These are phyloP conservation scores for Taiozyma sp. DNA, from an alignment of 1,139 yeast species.

Conservation along the genomic window DNA sequence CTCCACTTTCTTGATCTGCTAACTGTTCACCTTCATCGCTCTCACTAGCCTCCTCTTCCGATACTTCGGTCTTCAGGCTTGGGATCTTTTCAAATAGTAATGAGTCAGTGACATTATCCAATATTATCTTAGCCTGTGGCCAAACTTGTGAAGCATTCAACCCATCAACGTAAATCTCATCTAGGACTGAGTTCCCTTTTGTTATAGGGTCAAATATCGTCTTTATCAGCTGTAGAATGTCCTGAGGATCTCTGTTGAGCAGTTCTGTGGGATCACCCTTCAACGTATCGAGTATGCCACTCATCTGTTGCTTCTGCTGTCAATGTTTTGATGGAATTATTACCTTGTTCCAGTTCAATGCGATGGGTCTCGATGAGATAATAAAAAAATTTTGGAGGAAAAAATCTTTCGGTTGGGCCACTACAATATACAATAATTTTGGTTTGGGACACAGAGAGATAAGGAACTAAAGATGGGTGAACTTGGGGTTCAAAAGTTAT, in stretches of 20 bases:
- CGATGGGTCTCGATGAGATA: constrained; percentile 2
- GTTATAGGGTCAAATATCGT: constrained; percentile 61
- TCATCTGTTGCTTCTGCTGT: constrained; percentile 4
- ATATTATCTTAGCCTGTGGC: constrained; percentile 86
- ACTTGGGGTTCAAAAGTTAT: too few relatives aligned
- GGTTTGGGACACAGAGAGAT: not conserved
- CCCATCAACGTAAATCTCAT: constrained; percentile 81
- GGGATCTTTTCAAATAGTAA: constrained; percentile 47
- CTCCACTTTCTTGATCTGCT: constrained; percentile 22
- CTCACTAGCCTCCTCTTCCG: constrained; percentile 26
- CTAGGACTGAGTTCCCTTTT: constrained; percentile 61
- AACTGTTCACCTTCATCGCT: constrained; percentile 19
- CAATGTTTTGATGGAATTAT: not conserved
- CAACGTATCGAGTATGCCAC: constrained; percentile 5
- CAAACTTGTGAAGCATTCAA: constrained; percentile 88
- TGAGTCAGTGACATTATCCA: constrained; percentile 63
- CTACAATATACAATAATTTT: not conserved
- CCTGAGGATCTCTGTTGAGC: constrained; percentile 10
- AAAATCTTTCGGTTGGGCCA: constrained; percentile 1
- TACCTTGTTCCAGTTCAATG: not conserved
- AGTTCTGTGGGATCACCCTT: constrained; percentile 9
- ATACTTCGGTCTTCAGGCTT: constrained; percentile 30
- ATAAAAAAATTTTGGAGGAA: constrained; percentile 1
- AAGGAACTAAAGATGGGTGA: not conserved
- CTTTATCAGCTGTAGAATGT: constrained; percentile 42